Percentiles rank a stretch among this genome's conserved stretches.
Evolutionary conservation across 352 stramenopile genomes (phyloP).

Genomic region (Globisporangium abappressorium): DNA sequence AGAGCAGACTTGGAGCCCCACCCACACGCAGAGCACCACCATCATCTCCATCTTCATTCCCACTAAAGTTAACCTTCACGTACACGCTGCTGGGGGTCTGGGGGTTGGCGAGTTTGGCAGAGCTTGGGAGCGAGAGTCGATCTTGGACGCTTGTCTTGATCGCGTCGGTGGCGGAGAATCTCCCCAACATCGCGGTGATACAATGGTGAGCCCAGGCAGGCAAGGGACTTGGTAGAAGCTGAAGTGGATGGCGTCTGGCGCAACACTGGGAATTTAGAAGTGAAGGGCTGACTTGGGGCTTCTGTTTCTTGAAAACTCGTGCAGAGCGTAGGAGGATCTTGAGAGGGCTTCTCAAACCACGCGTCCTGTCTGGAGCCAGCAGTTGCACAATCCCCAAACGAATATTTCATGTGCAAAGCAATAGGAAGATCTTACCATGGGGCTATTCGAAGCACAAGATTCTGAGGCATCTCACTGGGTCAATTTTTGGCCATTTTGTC

Average conservation of each 20-base stretch:
- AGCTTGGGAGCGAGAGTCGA: neutral
- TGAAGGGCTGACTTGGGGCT: neutral
- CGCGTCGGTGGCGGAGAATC: neutral
- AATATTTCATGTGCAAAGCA: too few species aligned
- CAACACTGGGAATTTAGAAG: neutral
- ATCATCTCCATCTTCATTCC: neutral
- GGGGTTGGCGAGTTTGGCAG: neutral
- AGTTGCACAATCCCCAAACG: too few species aligned
- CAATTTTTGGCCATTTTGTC: too few species aligned
- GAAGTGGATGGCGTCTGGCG: neutral
- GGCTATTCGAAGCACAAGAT: too few species aligned
- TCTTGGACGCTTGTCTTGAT: neutral
- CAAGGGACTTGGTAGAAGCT: too few species aligned
- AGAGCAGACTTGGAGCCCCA: constrained; percentile 37
- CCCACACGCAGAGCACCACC: constrained; percentile 34
- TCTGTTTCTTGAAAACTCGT: too few species aligned
- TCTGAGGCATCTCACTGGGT: too few species aligned
- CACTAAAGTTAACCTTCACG: neutral
- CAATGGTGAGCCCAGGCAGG: too few species aligned
- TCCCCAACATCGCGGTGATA: neutral
- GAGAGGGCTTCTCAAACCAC: too few species aligned
- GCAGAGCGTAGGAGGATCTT: too few species aligned
- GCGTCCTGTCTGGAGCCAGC: too few species aligned
- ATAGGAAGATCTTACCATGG: too few species aligned
- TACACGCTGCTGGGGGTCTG: neutral